Conservation (phyloP, 176 grass and related monocot species). For the Tillandsia fasciculata region DNA sequence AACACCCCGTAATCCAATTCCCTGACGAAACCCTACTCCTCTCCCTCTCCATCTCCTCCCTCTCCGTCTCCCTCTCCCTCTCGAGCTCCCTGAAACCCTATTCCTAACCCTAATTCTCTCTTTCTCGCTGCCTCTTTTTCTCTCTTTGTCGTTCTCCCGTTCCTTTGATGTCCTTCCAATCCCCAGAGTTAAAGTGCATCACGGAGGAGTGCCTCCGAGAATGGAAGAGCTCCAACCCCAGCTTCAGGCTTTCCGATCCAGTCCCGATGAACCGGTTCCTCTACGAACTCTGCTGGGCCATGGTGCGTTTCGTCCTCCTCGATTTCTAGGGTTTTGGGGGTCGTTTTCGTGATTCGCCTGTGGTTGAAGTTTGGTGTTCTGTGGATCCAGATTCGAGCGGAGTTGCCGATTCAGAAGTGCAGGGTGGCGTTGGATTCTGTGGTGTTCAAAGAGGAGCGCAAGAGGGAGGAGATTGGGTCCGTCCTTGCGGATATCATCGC, state of each 20-base stretch:
- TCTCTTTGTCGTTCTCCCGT: neutral
- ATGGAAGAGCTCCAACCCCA: slow-evolving; percentile 61
- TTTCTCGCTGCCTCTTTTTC: neutral
- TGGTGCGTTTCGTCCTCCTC: slow-evolving; percentile 35
- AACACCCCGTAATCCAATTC: slow-evolving; percentile 5
- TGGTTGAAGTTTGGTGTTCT: neutral
- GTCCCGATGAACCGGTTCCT: slow-evolving; percentile 91
- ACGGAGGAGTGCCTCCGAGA: slow-evolving; percentile 76
- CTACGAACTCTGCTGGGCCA: slow-evolving; percentile 96
- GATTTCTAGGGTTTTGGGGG: neutral
- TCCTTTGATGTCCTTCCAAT: slow-evolving; percentile 28
- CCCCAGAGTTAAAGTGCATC: slow-evolving; percentile 61
- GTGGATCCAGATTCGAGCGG: slow-evolving; percentile 52
- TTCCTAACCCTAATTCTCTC: slow-evolving; percentile 1
- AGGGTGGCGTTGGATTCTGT: slow-evolving; percentile 68
- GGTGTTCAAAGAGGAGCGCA: slow-evolving; percentile 55
- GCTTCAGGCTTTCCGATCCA: slow-evolving; percentile 59
- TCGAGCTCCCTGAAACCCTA: slow-evolving; percentile 43
- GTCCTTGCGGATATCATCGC: slow-evolving; percentile 77
- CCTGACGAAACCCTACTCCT: slow-evolving; percentile 7
- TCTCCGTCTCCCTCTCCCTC: neutral
- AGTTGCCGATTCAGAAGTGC: slow-evolving; percentile 73
- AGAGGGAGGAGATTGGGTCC: slow-evolving; percentile 55
- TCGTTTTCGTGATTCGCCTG: neutral
- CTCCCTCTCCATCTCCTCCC: slow-evolving; percentile 5